A percentile compares a stretch with the other conserved stretches of the same genome.
phyloP scores from a whole-genome alignment of 768 basidiomycete genomes.

The Trametes gibbosa region DNA sequence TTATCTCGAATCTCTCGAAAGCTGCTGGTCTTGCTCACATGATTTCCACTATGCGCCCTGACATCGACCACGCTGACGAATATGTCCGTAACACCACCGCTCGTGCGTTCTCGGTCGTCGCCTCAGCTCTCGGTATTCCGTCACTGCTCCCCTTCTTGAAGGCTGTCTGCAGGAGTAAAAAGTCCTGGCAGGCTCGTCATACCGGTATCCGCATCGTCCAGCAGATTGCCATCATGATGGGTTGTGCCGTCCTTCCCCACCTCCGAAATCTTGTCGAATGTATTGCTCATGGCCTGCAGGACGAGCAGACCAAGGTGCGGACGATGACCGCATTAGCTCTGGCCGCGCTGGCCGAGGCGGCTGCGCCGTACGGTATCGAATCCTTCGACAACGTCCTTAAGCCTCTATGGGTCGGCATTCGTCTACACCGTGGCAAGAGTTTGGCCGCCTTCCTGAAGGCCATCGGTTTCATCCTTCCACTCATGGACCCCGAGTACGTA shows the following conservation, averaged over 20 bases:
- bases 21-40: constrained; percentile 99
- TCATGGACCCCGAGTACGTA: constrained; percentile 99
- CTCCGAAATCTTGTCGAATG: constrained; percentile 95
- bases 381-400: constrained; percentile 98
- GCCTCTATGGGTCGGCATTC: constrained; percentile 91
- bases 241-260: constrained; percentile 96
- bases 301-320: constrained; percentile 94
- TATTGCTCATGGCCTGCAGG: constrained; percentile 88
- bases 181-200: constrained; percentile 99
- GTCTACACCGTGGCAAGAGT: constrained; percentile 92
- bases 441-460: constrained; percentile 95
- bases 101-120: constrained; percentile 97
- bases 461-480: constrained; percentile 98
- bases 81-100: constrained; percentile 99
- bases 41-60: constrained; percentile 99
- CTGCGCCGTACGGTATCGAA: constrained; percentile 98
- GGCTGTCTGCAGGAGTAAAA: constrained; percentile 97
- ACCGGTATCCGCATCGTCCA: constrained; percentile 99
- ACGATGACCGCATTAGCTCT: constrained; percentile 93
- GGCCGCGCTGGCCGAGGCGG: constrained; percentile 94
- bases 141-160: constrained; percentile 97
- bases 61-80: constrained; percentile 99
- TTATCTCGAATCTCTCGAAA: constrained; percentile 97
- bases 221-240: constrained; percentile 99
- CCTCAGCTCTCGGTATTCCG: constrained; percentile 97